Conservation (phyloP, 768 basidiomycete species). For the Psilocybe cyanescens region DNA sequence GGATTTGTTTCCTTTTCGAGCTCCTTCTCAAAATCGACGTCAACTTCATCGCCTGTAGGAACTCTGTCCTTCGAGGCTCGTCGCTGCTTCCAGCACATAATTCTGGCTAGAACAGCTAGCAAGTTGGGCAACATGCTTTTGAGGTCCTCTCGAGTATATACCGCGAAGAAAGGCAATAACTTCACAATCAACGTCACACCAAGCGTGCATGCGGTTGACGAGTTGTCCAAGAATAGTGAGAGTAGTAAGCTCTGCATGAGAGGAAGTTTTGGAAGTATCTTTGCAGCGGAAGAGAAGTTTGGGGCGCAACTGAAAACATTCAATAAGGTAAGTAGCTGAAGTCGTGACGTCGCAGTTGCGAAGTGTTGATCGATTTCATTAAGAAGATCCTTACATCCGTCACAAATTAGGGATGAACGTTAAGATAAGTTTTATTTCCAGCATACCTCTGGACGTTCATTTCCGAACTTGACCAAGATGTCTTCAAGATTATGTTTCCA, state of each 20-base stretch:
- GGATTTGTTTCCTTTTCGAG: constrained; percentile 40
- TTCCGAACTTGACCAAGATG: constrained; percentile 66
- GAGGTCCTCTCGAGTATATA: constrained; percentile 58
- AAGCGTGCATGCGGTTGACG: constrained; percentile 69
- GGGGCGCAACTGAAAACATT: constrained; percentile 61
- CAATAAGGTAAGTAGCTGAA: constrained; percentile 72
- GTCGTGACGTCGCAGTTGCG: constrained; percentile 57
- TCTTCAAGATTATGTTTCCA: constrained; percentile 87
- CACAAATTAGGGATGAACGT: constrained; percentile 9
- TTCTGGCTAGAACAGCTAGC: constrained; percentile 68
- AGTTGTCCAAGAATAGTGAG: constrained; percentile 76
- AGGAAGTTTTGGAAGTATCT: constrained; percentile 59
- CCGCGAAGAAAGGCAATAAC: constrained; percentile 75
- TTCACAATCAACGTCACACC: constrained; percentile 69
- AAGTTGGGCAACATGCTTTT: constrained; percentile 65
- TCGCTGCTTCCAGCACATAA: constrained; percentile 76
- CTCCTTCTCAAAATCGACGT: constrained; percentile 43
- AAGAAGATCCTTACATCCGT: constrained; percentile 61
- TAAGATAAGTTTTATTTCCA: constrained; percentile 3
- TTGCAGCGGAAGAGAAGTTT: constrained; percentile 51
- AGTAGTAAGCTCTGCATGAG: constrained; percentile 67
- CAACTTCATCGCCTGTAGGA: constrained; percentile 32
- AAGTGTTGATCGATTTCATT: constrained; percentile 70
- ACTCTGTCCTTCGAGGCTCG: constrained; percentile 34
- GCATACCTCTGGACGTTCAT: constrained; percentile 66